These are phyloP conservation scores for Quercus bicolor DNA, from an alignment of 306 rosid species.

Conservation along the genomic window DNA sequence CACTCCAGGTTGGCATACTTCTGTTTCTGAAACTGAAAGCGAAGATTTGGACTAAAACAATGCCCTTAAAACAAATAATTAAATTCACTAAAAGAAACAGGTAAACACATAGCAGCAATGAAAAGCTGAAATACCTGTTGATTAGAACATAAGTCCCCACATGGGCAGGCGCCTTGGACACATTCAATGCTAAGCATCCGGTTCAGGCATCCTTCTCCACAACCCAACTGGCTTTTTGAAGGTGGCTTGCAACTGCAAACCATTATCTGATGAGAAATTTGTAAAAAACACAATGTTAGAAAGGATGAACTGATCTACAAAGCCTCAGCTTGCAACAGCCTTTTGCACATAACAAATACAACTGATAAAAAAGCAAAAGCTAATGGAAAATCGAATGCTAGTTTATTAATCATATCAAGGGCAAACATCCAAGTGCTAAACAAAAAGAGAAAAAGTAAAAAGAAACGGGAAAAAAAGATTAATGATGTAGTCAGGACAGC, in stretches of 20 bases:
- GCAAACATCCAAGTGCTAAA: not conserved
- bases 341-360: not conserved
- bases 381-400: not conserved
- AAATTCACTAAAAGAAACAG: conserved; percentile 4
- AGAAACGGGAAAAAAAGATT: not conserved
- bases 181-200: conserved; percentile 94
- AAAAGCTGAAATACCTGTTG: conserved; percentile 70
- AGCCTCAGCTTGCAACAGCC: conserved; percentile 8
- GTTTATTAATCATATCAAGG: not conserved
- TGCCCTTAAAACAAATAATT: conserved; percentile 17
- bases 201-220: conserved; percentile 95
- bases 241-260: conserved; percentile 83
- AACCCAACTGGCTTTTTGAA: conserved; percentile 61
- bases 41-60: conserved; percentile 31
- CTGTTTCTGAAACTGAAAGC: conserved; percentile 88
- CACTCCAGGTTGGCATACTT: conserved; percentile 70
- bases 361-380: not conserved
- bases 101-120: conserved; percentile 5
- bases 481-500: not conserved
- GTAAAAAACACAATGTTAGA: conserved; percentile 17
- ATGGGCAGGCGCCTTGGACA: conserved; percentile 87
- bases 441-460: not conserved
- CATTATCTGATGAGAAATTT: conserved; percentile 66
- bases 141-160: conserved; percentile 84
- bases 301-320: not conserved